These are phyloP conservation scores for Dactylis glomerata DNA, from an alignment of 176 grass and related monocot genomes.

Conservation along the genomic window DNA sequence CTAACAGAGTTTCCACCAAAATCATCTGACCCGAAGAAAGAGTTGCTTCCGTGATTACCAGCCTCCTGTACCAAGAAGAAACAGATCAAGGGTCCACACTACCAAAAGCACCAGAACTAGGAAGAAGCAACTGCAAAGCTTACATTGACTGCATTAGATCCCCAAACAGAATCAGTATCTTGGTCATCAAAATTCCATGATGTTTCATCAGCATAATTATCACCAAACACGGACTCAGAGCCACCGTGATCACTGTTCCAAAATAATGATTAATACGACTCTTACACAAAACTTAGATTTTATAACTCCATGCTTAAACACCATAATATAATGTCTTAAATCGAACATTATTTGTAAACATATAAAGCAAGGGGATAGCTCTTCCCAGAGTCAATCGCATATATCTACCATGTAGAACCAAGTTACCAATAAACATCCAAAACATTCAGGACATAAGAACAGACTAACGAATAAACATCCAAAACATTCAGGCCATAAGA, in stretches of 20 bases:
- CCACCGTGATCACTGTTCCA: conserved; percentile 66
- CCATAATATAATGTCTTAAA: background rate
- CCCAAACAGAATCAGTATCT: conserved; percentile 96
- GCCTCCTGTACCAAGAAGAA: conserved; percentile 57
- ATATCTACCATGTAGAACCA: background rate
- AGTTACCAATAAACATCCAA: too few relatives aligned
- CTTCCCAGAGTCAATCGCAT: background rate
- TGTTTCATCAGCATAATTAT: conserved; percentile 79
- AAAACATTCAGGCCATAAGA: background rate
- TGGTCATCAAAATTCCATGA: conserved; percentile 93
- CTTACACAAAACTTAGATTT: background rate
- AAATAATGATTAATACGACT: conserved; percentile 29
- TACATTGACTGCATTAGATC: conserved; percentile 66
- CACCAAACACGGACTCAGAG: conserved; percentile 89
- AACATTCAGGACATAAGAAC: too few relatives aligned
- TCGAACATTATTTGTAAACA: conserved; percentile 2
- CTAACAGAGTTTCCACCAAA: conserved; percentile 52
- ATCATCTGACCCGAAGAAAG: conserved; percentile 80
- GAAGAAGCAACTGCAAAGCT: conserved; percentile 20
- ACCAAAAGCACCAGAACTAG: conserved; percentile 16
- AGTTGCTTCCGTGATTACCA: conserved; percentile 51
- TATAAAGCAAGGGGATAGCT: background rate
- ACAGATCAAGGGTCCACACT: background rate
- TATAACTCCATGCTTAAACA: background rate
- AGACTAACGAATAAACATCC: background rate